Evolutionary conservation across 805 yeast genomes (phyloP), one percentile per base, ranked within the genome.

Genomic region (Teunomyces stri): DNA sequence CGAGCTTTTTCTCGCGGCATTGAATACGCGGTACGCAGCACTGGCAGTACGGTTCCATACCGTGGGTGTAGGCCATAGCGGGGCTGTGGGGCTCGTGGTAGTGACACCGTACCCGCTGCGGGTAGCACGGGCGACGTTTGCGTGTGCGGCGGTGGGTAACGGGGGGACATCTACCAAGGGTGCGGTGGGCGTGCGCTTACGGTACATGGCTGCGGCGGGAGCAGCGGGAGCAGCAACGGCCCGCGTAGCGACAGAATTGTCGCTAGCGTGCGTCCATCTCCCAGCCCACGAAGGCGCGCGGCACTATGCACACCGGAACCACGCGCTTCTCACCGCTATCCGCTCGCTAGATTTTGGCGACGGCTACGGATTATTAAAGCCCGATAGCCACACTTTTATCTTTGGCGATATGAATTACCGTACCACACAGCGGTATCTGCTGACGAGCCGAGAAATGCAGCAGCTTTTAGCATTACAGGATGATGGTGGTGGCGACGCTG

Each of bases 321-420:
- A 58, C 3, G 83, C 87, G 57, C 70, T 80, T 30, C 54, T 65
- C 29, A 64, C 68, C 2, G 64, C 88, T 2, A 71, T 82, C 56
- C 69, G 79, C 28, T 74, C 79, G 3, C 59, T 87, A 41, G 80
- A 75, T 46, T 83, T 86, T 58, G 77, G 75, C 10, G 85, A 83
- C 53, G 83, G 81, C 3, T 73, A 63, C 56, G 76, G 81, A 20
- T 64, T 78, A 21, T 60, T 82, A 38, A 78, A 77, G 50, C 81
- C 83, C 0, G 54, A 65, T 1, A 56, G 75, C 9, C 96, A 87
- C 59, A 65, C 84, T 4, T 85, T 90, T 57, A 62, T 90, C 44
- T 66, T 88, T 74, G 98, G 98, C 0, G 98, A 91, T 64, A 69
- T 91, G 56, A 91, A 91, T 61, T 91, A 87, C 63, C 72, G 98